Base-by-base conservation (phyloP, 1,139 yeast genomes). In the Taiozyma sp. region DNA sequence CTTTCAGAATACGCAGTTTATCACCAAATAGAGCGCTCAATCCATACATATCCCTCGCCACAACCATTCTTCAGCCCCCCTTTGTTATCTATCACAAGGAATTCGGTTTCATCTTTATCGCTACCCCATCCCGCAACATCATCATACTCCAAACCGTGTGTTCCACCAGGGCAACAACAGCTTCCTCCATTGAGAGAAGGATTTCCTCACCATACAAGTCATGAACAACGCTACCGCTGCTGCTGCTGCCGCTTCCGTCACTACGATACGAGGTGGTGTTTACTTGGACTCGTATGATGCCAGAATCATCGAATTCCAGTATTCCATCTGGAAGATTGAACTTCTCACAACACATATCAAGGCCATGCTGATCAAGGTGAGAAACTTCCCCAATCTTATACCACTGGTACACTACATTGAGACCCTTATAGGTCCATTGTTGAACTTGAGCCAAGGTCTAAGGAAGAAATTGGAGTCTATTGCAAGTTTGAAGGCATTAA, bases 361-460 rank as follows among this genome's bases (percentile, higher is more conserved):
- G 48, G 59, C 59, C 6, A 47, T 65, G 37, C 58, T 57, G 40
- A 63, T 61, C 48, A 62, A 57, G 34, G 49, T 54, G 28, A 53
- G 55, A 46, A 47, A 54, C 45, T 29, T 29, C 30, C 11, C 53
- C 35, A 9, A 43, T n/a, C 28, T 50, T 6, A 44, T 62, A 2
- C 67, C 70, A 1, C 57, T 69, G 11, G 50, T 67, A 5, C 66
- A 64, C 40, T 58, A 62, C 35, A 57, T 68, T n/a, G 53, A 63
- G 3, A 45, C 76, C 8, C 58, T 79, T 28, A 57, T 72, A 1
- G 81, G 83, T 0, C 70, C 71, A 30, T 57, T 75, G 2, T 74
- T 80, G 61, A 73, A 80, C 46, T 73, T 80, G 45, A 76, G 75
- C 55, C 85, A 80, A 41, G 69, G 72, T 3, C 70, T 79, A 51